Percentiles rank a stretch among this genome's conserved stretches.
Evolutionary conservation across 106 monocot species (phyloP).

Genomic region (Alisma plantagoaquatica): DNA sequence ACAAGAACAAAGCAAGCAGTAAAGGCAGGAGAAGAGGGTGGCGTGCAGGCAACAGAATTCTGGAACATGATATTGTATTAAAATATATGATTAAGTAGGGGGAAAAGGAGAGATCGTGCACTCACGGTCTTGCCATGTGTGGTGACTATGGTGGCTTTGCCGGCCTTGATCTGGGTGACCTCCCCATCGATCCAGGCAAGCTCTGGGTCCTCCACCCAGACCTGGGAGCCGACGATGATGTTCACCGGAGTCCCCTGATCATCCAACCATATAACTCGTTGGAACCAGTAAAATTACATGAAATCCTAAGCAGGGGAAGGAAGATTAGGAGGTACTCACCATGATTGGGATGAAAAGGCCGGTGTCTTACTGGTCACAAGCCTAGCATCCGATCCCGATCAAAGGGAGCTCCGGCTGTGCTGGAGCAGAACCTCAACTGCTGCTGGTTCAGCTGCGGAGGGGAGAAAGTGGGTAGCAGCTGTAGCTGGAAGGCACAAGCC

Average conservation of each 20-base stretch:
- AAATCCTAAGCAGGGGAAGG: background rate
- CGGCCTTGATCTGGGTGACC: slow-evolving; percentile 59
- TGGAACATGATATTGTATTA: no score
- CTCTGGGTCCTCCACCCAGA: slow-evolving; percentile 77
- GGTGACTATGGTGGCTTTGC: slow-evolving; percentile 51
- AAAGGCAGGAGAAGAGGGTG: background rate
- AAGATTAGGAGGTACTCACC: background rate
- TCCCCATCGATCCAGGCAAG: slow-evolving; percentile 92
- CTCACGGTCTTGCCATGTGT: slow-evolving; percentile 56
- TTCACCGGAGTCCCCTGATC: slow-evolving; percentile 95
- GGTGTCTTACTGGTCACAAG: no score
- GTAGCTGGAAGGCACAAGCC: no score
- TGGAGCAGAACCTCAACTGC: no score
- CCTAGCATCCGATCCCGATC: no score
- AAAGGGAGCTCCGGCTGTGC: no score
- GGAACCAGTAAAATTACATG: background rate
- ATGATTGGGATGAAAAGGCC: slow-evolving; percentile 11
- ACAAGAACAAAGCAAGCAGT: background rate
- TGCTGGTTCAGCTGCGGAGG: no score
- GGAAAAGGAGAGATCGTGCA: no score
- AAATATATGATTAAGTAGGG: no score
- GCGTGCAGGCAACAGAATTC: no score
- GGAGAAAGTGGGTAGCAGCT: no score
- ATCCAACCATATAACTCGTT: background rate
- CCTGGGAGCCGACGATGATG: slow-evolving; percentile 91